Conservation (phyloP, 2,329 filamentous ascomycete genomes). For the Karstenula rhodostoma region DNA sequence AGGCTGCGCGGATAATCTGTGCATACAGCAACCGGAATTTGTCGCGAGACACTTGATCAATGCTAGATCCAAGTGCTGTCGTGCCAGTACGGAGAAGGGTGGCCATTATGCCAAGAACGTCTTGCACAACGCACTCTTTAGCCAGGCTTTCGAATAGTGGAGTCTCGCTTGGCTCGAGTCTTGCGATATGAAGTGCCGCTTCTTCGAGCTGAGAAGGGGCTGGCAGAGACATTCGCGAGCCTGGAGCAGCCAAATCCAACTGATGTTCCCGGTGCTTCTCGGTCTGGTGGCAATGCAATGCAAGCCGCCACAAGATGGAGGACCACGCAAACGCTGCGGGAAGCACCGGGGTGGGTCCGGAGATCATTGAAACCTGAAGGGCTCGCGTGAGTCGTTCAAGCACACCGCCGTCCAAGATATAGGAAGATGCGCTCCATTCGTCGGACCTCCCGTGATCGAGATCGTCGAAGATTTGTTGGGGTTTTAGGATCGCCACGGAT, state of each 20-base stretch:
- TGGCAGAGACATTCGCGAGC: slow-evolving; percentile 22
- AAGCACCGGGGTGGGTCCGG: slow-evolving; percentile 68
- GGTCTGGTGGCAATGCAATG: slow-evolving; percentile 27
- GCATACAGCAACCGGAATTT: slow-evolving; percentile 71
- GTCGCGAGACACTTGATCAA: slow-evolving; percentile 65
- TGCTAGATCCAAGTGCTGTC: slow-evolving; percentile 56
- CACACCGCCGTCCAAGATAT: slow-evolving; percentile 73
- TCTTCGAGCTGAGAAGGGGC: slow-evolving; percentile 37
- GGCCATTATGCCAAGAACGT: slow-evolving; percentile 36
- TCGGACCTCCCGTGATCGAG: slow-evolving; percentile 35
- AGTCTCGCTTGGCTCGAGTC: slow-evolving; percentile 33
- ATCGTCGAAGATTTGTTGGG: slow-evolving; percentile 66
- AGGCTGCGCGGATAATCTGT: slow-evolving; percentile 73
- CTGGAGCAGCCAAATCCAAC: slow-evolving; percentile 29
- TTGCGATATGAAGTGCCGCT: slow-evolving; percentile 32
- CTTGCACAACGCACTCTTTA: slow-evolving; percentile 31
- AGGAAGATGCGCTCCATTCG: slow-evolving; percentile 58
- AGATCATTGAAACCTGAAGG: slow-evolving; percentile 65
- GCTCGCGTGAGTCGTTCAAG: slow-evolving; percentile 77
- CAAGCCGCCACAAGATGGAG: slow-evolving; percentile 61
- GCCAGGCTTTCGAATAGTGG: slow-evolving; percentile 37
- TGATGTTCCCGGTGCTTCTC: slow-evolving; percentile 40
- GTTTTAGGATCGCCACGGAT: slow-evolving; percentile 76
- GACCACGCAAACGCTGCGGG: slow-evolving; percentile 85
- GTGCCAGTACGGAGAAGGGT: slow-evolving; percentile 36